A percentile compares a stretch with the other conserved stretches of the same genome.
These are phyloP conservation scores for Streptanthus diversifolius DNA, from an alignment of 345 rosid species.

Conservation along the genomic window DNA sequence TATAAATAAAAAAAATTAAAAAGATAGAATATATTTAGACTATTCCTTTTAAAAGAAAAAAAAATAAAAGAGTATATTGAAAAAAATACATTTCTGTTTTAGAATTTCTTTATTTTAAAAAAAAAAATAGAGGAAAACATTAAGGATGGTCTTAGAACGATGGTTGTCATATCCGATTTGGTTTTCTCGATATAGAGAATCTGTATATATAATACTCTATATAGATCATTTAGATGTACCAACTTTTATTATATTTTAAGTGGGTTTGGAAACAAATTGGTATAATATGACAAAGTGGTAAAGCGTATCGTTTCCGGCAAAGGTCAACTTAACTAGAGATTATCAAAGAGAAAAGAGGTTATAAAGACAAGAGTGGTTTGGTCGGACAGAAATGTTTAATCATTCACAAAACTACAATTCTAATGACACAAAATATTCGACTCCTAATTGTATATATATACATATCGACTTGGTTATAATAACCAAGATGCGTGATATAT, in stretches of 20 bases:
- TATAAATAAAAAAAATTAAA: too few relatives aligned
- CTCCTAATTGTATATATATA: conserved; percentile 18
- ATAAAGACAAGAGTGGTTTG: conserved; percentile 23
- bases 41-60: too few relatives aligned
- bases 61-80: too few relatives aligned
- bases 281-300: conserved; percentile 28
- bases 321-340: conserved; percentile 38
- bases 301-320: conserved; percentile 38
- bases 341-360: conserved; percentile 5
- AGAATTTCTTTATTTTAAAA: too few relatives aligned
- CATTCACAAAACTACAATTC: conserved; percentile 34
- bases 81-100: too few relatives aligned
- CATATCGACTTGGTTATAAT: neutral
- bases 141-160: too few relatives aligned
- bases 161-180: conserved; percentile 20
- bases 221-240: neutral
- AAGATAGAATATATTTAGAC: too few relatives aligned
- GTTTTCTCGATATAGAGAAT: conserved; percentile 9
- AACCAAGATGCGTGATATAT: conserved; percentile 4
- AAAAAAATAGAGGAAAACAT: too few relatives aligned
- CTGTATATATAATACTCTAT: neutral
- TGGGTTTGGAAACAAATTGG: neutral
- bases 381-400: conserved; percentile 19
- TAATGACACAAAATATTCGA: conserved; percentile 34
- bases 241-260: neutral